Conservation (phyloP, 139 green algal species). For the Chlamydomonas sphaeroides region DNA sequence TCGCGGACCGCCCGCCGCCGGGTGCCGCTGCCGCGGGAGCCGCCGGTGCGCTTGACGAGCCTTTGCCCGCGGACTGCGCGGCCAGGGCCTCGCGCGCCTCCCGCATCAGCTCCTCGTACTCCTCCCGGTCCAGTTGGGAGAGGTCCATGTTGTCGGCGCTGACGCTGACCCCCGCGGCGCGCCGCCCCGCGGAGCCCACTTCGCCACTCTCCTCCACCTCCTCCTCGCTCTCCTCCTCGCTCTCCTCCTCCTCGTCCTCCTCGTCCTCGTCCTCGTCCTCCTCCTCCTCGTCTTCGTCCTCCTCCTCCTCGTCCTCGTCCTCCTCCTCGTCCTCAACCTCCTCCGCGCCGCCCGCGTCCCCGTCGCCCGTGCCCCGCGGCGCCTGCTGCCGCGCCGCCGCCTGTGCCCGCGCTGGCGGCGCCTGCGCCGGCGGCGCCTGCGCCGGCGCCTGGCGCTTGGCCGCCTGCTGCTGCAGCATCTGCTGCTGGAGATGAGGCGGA, state of each 20-base stretch:
- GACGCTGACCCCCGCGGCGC: background rate
- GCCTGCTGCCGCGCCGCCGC: background rate
- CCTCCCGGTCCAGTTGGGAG: constrained; percentile 18
- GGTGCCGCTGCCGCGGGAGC: background rate
- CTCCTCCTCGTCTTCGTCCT: background rate
- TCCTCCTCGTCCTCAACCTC: background rate
- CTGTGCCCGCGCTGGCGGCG: background rate
- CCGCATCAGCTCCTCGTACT: constrained; percentile 34
- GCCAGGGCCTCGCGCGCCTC: constrained; percentile 30
- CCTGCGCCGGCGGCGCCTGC: background rate
- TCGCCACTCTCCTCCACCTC: background rate
- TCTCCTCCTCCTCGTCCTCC: background rate
- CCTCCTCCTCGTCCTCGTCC: background rate
- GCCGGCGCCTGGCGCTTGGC: too few relatives aligned
- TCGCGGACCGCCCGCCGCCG: constrained; percentile 7
- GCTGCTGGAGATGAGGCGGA: background rate
- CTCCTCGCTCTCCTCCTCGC: background rate
- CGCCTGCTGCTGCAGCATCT: background rate
- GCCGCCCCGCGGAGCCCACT: background rate
- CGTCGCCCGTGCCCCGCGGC: background rate
- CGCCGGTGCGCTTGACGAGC: too few relatives aligned
- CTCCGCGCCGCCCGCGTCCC: background rate
- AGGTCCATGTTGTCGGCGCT: background rate
- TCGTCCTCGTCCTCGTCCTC: constrained; percentile 12
- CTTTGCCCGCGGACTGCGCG: background rate